Evolutionary conservation across 257 asterid genomes (phyloP), one percentile per base, ranked within the genome.

Genomic region (Solanum megistacrolobum): DNA sequence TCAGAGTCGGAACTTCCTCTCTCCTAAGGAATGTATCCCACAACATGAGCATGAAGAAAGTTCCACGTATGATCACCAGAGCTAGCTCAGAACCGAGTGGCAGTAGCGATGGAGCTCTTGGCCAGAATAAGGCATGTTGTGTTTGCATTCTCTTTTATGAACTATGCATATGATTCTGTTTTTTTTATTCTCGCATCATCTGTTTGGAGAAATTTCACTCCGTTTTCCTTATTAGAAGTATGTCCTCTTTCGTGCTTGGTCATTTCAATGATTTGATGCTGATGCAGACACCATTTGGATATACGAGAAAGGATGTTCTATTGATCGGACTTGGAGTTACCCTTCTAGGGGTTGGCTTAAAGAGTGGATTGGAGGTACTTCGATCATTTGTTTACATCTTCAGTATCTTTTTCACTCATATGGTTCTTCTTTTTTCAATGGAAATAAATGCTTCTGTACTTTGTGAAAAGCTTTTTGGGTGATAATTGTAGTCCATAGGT

Each of bases 221-320:
- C 2, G 10, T 25, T 73, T 85, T 85, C 78, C 27, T 34, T 34
- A 34, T 43, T 74, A 86, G 55, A 83, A 81, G 75, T 52, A 52
- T 88, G 20, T 83, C 52, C 20, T 83, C 55, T 31, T 76, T 83
- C 43, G 20, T 32, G 41, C 16, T 85, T 65, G 43, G 74, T 21
- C 46, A 48, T 83, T 38, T 66, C 32, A 31, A 21, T 86, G 31
- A 39, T 74, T 31, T 60, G 35, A 85, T 88, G 72, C 20, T 34
- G 84, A 66, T 91, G 94, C 98, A 95, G 98, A 90, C 88, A 35
- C 97, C 98, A 79, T 97, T 97, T 84, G 99, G 99, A 76, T 97
- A 97, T 89, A 86, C 98, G 25, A 96, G 99, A 89, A 96, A 97
- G 94, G 99, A 97, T 91, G 99, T 97, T 84, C 7, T 97, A 88